Percentiles rank a stretch among this genome's conserved stretches.
Evolutionary conservation across 139 green algal genomes (phyloP).

Genomic region (Desmodesmus armatus): DNA sequence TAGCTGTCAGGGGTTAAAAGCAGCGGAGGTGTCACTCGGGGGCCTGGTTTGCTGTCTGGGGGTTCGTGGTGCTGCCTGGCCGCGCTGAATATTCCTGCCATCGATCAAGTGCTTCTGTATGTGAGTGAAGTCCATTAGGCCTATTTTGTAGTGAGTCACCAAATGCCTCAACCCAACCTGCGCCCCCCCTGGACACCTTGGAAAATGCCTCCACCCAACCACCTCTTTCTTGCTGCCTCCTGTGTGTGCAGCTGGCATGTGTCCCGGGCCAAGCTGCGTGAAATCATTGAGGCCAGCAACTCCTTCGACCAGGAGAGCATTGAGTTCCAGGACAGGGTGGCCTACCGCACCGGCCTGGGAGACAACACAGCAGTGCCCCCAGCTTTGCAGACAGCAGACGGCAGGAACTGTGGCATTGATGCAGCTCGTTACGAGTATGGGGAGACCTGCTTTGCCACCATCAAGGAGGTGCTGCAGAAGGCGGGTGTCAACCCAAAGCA

Average conservation of each 20-base stretch:
- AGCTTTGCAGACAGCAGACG: not conserved
- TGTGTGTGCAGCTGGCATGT: not conserved
- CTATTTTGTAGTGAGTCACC: too few relatives aligned
- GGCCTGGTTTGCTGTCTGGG: too few relatives aligned
- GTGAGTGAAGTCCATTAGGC: too few relatives aligned
- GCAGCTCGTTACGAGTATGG: constrained; percentile 87
- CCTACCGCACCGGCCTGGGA: constrained; percentile 86
- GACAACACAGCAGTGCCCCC: constrained; percentile 75
- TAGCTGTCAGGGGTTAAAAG: too few relatives aligned
- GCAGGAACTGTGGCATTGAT: constrained; percentile 64
- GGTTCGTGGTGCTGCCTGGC: too few relatives aligned
- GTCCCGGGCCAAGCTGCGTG: not conserved
- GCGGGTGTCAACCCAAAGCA: constrained; percentile 63
- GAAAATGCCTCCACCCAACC: too few relatives aligned
- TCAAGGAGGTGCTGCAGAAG: constrained; percentile 74
- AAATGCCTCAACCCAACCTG: too few relatives aligned
- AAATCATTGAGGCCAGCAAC: constrained; percentile 35
- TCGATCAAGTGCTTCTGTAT: too few relatives aligned
- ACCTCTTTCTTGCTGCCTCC: not conserved
- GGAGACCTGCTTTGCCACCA: constrained; percentile 61
- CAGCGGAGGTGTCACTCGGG: too few relatives aligned
- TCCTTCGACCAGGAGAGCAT: constrained; percentile 79
- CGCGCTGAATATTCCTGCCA: too few relatives aligned
- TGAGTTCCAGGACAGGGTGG: constrained; percentile 92
- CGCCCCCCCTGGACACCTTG: too few relatives aligned